Evolutionary conservation across 805 yeast species (phyloP).

Genomic region (Gaillardinia entomophila): DNA sequence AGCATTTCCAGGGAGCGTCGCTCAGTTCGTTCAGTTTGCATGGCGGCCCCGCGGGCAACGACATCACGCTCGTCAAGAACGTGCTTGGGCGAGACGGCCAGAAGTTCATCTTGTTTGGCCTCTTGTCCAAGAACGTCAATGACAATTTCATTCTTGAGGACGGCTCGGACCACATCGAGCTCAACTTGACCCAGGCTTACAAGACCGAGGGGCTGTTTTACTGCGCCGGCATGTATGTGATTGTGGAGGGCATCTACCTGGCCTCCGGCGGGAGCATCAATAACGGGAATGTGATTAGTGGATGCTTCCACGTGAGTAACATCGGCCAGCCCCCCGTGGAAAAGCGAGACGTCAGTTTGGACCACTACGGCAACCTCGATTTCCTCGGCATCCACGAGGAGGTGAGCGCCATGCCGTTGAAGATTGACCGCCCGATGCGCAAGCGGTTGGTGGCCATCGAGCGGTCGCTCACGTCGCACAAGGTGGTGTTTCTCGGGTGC

Average conservation of each 20-base stretch:
- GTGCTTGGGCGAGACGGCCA: conserved; percentile 79
- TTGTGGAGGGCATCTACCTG: conserved; percentile 82
- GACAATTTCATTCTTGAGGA: conserved; percentile 82
- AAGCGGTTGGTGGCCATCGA: conserved; percentile 54
- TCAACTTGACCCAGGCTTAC: conserved; percentile 57
- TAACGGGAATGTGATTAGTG: conserved; percentile 27
- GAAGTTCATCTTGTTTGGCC: conserved; percentile 72
- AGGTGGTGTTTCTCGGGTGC: conserved; percentile 67
- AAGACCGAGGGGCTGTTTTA: conserved; percentile 63
- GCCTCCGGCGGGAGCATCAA: conserved; percentile 46
- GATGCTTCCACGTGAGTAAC: conserved; percentile 63
- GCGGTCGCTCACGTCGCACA: conserved; percentile 48
- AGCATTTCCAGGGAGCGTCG: conserved; percentile 55
- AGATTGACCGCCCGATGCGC: conserved; percentile 58
- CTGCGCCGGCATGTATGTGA: conserved; percentile 68
- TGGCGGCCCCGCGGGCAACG: conserved; percentile 9
- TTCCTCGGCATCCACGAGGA: conserved; percentile 44
- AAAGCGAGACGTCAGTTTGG: conserved; percentile 56
- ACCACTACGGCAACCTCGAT: conserved; percentile 75
- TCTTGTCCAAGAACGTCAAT: conserved; percentile 55
- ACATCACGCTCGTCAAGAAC: conserved; percentile 72
- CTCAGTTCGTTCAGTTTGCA: conserved; percentile 8
- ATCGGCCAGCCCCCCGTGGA: conserved; percentile 90
- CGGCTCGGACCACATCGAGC: conserved; percentile 63
- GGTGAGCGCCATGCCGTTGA: conserved; percentile 24